A percentile compares a stretch with the other conserved stretches of the same genome.
Conservation (phyloP, 495 filamentous ascomycete species). For the Achaetomiella virescens region DNA sequence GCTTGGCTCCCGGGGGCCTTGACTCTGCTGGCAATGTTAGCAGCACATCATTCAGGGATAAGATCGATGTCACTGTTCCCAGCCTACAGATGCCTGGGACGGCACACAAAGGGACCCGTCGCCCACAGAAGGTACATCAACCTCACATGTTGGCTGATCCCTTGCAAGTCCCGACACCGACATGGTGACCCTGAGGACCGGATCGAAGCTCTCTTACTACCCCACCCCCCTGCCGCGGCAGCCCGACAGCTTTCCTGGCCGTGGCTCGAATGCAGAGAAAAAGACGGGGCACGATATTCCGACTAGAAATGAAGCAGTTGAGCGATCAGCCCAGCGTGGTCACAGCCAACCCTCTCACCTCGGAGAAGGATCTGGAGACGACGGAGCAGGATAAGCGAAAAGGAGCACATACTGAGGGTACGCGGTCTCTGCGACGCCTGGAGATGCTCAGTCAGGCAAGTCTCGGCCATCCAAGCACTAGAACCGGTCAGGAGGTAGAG, state of each 20-base stretch:
- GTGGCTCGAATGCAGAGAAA: slow-evolving; percentile 17
- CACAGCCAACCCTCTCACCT: slow-evolving; percentile 7
- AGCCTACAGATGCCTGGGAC: slow-evolving; percentile 32
- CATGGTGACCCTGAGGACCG: slow-evolving; percentile 3
- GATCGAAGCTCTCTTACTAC: slow-evolving; percentile 9
- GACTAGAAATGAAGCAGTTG: slow-evolving; percentile 5
- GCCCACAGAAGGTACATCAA: not conserved
- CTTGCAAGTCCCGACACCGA: not conserved
- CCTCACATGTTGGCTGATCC: not conserved
- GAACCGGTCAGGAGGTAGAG: too few relatives aligned
- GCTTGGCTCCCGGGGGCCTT: slow-evolving; percentile 5
- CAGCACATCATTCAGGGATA: slow-evolving; percentile 22
- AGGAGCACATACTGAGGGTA: too few relatives aligned
- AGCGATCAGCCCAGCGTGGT: slow-evolving; percentile 8
- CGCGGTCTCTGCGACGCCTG: too few relatives aligned
- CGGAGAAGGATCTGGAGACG: too few relatives aligned
- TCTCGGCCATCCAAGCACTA: too few relatives aligned
- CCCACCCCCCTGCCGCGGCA: slow-evolving; percentile 4
- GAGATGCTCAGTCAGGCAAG: too few relatives aligned
- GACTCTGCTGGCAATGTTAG: slow-evolving; percentile 11
- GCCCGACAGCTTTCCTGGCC: slow-evolving; percentile 21
- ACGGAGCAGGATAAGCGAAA: too few relatives aligned
- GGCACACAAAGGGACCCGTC: slow-evolving; percentile 18
- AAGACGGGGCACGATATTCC: slow-evolving; percentile 3
- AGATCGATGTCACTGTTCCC: slow-evolving; percentile 30